phyloP scores from a whole-genome alignment of 2,329 filamentous ascomycete genomes.

The Thielaviopsis punctulata region DNA sequence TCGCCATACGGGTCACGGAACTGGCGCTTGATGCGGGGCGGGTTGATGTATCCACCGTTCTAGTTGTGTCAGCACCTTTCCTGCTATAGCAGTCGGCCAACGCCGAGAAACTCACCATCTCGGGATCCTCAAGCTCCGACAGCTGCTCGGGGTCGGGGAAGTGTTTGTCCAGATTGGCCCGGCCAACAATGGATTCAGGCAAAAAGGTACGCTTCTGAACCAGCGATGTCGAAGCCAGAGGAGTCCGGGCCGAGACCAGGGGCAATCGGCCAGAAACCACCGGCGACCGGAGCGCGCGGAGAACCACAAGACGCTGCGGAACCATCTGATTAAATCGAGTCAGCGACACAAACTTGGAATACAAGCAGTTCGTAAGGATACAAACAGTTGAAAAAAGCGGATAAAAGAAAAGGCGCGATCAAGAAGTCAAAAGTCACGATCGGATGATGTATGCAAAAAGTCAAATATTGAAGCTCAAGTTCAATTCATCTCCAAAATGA shows the following conservation, averaged over 20 bases:
- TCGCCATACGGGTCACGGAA: slow-evolving; percentile 82
- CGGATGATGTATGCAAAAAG: not conserved
- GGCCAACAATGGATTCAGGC: slow-evolving; percentile 30
- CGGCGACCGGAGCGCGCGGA: slow-evolving; percentile 22
- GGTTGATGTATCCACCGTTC: slow-evolving; percentile 77
- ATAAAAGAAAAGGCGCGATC: not conserved
- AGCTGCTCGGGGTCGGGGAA: slow-evolving; percentile 31
- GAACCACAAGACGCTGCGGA: slow-evolving; percentile 18
- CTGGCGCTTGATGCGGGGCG: slow-evolving; percentile 65
- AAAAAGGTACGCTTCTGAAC: slow-evolving; percentile 41
- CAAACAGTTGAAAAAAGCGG: not conserved
- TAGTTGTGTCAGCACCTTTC: slow-evolving; percentile 23
- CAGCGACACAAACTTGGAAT: not conserved
- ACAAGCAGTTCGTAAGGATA: not conserved
- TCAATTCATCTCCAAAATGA: not conserved
- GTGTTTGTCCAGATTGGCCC: slow-evolving; percentile 31
- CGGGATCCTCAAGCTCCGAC: slow-evolving; percentile 46
- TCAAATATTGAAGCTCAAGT: not conserved
- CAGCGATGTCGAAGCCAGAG: too few species aligned
- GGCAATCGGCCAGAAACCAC: slow-evolving; percentile 21
- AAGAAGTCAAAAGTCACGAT: not conserved
- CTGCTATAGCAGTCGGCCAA: too few species aligned
- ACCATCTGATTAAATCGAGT: slow-evolving; percentile 2
- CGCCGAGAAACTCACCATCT: slow-evolving; percentile 42
- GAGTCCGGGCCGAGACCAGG: slow-evolving; percentile 25